Evolutionary conservation across 257 asterid genomes (phyloP).

Genomic region (Solanum chilense): DNA sequence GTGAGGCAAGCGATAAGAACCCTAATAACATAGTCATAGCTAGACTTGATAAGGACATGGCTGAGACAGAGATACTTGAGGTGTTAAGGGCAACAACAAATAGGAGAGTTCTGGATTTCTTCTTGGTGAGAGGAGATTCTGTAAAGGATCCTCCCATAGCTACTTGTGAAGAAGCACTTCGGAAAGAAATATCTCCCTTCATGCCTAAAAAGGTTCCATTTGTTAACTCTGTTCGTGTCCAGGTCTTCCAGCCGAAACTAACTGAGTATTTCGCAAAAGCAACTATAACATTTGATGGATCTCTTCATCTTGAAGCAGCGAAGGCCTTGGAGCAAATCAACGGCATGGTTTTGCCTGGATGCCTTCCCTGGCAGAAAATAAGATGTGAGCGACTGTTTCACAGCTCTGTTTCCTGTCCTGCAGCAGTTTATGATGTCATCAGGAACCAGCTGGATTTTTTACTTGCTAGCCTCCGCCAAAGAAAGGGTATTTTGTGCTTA

Average conservation of each 20-base stretch:
- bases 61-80: conserved; percentile 47
- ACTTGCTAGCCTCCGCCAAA: conserved; percentile 33
- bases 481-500: conserved; percentile 28
- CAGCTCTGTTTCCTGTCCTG: conserved; percentile 74
- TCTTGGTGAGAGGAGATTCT: conserved; percentile 47
- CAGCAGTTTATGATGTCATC: conserved; percentile 57
- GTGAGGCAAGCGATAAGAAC: conserved; percentile 22
- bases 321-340: conserved; percentile 68
- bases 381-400: conserved; percentile 59
- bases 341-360: conserved; percentile 74
- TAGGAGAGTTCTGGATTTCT: conserved; percentile 36
- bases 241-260: conserved; percentile 57
- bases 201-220: conserved; percentile 61
- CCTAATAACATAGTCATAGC: conserved; percentile 27
- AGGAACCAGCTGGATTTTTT: conserved; percentile 33
- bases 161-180: conserved; percentile 64
- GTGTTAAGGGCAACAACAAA: conserved; percentile 32
- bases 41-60: conserved; percentile 45
- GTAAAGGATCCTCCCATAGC: conserved; percentile 43
- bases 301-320: conserved; percentile 86
- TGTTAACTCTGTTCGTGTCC: conserved; percentile 44
- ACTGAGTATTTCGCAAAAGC: conserved; percentile 54
- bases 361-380: conserved; percentile 78
- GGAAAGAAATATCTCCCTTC: conserved; percentile 59
- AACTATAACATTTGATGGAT: conserved; percentile 60